Percentiles rank a stretch among this genome's conserved stretches.
These are phyloP conservation scores for Pilatotrama ljubarskyi DNA, from an alignment of 768 basidiomycete species.

Conservation along the genomic window DNA sequence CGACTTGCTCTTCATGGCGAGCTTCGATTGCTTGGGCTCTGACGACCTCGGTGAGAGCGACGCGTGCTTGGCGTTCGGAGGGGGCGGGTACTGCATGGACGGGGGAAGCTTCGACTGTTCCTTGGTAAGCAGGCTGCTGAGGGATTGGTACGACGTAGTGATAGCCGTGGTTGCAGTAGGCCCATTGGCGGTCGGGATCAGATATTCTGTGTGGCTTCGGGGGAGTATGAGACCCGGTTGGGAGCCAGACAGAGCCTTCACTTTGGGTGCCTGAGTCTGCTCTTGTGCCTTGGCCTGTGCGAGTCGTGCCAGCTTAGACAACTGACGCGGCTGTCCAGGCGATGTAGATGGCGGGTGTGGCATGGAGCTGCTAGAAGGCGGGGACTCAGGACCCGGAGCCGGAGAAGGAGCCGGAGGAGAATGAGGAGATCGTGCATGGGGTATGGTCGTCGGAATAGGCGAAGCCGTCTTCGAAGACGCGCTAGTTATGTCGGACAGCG, in stretches of 20 bases:
- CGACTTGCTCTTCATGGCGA: conserved; percentile 73
- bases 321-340: conserved; percentile 24
- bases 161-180: conserved; percentile 82
- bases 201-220: conserved; percentile 62
- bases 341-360: background rate
- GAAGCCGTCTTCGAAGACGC: conserved; percentile 4
- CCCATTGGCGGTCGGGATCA: conserved; percentile 81
- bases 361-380: background rate
- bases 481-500: conserved; percentile 1
- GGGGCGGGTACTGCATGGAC: conserved; percentile 22
- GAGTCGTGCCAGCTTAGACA: conserved; percentile 75
- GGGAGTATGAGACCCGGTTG: conserved; percentile 36
- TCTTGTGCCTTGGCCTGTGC: conserved; percentile 58
- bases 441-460: background rate
- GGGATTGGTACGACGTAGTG: conserved; percentile 76
- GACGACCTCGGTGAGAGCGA: conserved; percentile 20
- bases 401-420: background rate
- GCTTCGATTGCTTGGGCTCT: conserved; percentile 60
- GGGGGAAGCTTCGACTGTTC: conserved; percentile 27
- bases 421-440: background rate
- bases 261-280: conserved; percentile 28
- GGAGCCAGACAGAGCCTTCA: conserved; percentile 26
- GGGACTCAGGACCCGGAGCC: background rate
- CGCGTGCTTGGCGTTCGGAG: conserved; percentile 4
- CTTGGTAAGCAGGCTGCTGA: conserved; percentile 53